Evolutionary conservation across 2,329 filamentous ascomycete genomes (phyloP).

Genomic region (Fusarium sambucinum): DNA sequence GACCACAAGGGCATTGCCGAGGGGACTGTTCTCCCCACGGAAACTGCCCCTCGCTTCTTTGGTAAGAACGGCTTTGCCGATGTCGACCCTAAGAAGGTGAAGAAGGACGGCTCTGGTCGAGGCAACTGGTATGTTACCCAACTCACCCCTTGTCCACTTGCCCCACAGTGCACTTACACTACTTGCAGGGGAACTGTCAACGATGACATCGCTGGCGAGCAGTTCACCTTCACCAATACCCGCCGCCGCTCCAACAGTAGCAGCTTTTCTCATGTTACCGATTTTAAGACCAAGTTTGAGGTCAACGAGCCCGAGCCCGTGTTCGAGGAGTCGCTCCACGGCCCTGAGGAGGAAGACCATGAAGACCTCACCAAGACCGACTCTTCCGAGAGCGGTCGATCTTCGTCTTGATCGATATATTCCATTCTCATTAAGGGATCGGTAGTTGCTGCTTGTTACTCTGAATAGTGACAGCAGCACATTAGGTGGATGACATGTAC

Average conservation of each 20-base stretch:
- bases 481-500: slow-evolving; percentile 39
- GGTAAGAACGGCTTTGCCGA: slow-evolving; percentile 86
- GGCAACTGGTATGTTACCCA: slow-evolving; percentile 83
- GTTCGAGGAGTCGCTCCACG: slow-evolving; percentile 88
- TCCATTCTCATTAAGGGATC: slow-evolving; percentile 25
- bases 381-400: slow-evolving; percentile 70
- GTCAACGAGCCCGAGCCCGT: slow-evolving; percentile 88
- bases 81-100: slow-evolving; percentile 89
- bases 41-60: slow-evolving; percentile 91
- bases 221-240: slow-evolving; percentile 85
- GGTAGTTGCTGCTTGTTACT: slow-evolving; percentile 39
- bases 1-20: slow-evolving; percentile 85
- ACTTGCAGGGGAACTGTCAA: slow-evolving; percentile 80
- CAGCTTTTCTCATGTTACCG: slow-evolving; percentile 75
- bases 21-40: slow-evolving; percentile 75
- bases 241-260: slow-evolving; percentile 95
- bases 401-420: slow-evolving; percentile 61
- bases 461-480: slow-evolving; percentile 49
- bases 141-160: background rate
- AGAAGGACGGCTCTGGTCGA: slow-evolving; percentile 94
- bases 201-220: slow-evolving; percentile 85
- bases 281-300: slow-evolving; percentile 98
- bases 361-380: slow-evolving; percentile 69
- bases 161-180: slow-evolving; percentile 34
- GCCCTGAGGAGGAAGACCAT: slow-evolving; percentile 68